A percentile compares a stretch with the other conserved stretches of the same genome.
These are phyloP conservation scores for Talaromyces ruber DNA, from an alignment of 495 filamentous ascomycete genomes.

Conservation along the genomic window DNA sequence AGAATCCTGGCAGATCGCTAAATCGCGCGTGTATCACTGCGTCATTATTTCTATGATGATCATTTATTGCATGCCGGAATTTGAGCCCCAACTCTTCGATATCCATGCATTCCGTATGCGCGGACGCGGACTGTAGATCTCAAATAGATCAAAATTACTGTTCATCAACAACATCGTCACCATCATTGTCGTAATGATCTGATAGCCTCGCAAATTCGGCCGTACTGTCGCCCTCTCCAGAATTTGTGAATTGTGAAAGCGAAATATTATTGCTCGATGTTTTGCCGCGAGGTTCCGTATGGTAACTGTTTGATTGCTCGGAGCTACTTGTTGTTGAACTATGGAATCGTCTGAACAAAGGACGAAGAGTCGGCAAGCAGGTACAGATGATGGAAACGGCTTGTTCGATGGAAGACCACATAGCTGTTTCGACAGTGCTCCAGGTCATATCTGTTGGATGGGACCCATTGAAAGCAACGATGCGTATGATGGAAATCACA, in stretches of 20 bases:
- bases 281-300: neutral
- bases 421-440: slow-evolving; percentile 20
- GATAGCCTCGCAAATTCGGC: neutral
- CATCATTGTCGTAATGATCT: neutral
- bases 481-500: slow-evolving; percentile 15
- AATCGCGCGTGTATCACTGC: too few species aligned
- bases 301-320: neutral
- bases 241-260: neutral
- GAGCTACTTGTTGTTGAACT: neutral
- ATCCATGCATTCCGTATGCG: too few species aligned
- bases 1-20: too few species aligned
- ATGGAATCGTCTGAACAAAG: slow-evolving; percentile 13
- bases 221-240: neutral
- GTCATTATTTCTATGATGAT: too few species aligned
- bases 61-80: too few species aligned
- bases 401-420: slow-evolving; percentile 44
- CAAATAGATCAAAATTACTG: too few species aligned
- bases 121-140: too few species aligned
- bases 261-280: neutral
- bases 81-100: too few species aligned
- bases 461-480: slow-evolving; percentile 12
- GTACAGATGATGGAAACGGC: slow-evolving; percentile 43
- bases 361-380: slow-evolving; percentile 34
- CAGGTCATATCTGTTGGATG: slow-evolving; percentile 13
- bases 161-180: neutral